Percentiles rank a stretch among this genome's conserved stretches.
These are phyloP conservation scores for Macadamia integrifolia DNA, from an alignment of 164 flowering plant species.

Conservation along the genomic window DNA sequence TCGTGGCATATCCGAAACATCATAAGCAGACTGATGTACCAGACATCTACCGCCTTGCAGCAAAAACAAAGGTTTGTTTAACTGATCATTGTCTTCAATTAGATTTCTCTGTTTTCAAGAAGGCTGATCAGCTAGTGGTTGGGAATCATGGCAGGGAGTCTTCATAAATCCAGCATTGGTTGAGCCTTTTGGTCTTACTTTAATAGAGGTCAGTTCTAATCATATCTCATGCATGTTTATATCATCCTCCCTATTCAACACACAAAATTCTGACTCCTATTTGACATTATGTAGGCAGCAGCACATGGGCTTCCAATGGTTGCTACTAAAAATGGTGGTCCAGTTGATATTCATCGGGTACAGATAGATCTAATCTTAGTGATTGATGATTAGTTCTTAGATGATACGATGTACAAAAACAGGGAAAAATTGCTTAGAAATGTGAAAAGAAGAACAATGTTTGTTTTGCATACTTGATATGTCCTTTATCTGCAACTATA, in stretches of 20 bases:
- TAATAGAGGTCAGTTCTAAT: conserved; percentile 73
- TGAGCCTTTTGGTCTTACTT: conserved; percentile 93
- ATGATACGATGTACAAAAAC: neutral
- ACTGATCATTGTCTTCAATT: neutral
- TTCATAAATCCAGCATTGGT: conserved; percentile 96
- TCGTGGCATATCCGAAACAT: conserved; percentile 82
- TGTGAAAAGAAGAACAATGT: neutral
- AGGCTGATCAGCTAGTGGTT: conserved; percentile 6
- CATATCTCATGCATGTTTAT: neutral
- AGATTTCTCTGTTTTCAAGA: neutral
- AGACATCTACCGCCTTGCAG: conserved; percentile 76
- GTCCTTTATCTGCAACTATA: neutral
- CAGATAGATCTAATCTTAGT: neutral
- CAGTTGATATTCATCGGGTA: conserved; percentile 93
- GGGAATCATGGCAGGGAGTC: conserved; percentile 64
- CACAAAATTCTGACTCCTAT: conserved; percentile 3
- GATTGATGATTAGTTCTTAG: neutral
- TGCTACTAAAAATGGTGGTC: conserved; percentile 98
- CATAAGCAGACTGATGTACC: conserved; percentile 84
- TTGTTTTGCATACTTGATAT: neutral
- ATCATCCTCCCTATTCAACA: neutral
- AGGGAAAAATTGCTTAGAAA: neutral
- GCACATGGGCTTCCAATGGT: conserved; percentile 99
- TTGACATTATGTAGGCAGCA: conserved; percentile 59
- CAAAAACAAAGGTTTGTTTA: conserved; percentile 56